Percentiles rank a stretch among this genome's conserved stretches.
Conservation (phyloP, 2,329 filamentous ascomycete species). For the Trichoderma sp. region DNA sequence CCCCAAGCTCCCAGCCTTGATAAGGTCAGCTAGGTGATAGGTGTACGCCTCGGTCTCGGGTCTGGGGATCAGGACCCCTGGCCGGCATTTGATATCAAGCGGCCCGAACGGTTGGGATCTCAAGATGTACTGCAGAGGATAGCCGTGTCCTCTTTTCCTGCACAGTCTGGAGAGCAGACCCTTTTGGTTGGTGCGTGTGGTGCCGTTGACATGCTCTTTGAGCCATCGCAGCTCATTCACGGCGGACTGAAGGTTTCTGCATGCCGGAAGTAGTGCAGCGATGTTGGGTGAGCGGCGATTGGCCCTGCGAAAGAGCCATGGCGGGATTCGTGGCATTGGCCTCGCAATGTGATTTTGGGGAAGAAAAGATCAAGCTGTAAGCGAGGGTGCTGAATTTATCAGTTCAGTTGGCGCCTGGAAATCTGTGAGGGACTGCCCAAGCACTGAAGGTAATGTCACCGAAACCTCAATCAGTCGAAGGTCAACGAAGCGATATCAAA, state of each 20-base stretch:
- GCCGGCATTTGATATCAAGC: conserved; percentile 74
- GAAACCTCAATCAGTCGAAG: too few relatives aligned
- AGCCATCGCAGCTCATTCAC: conserved; percentile 75
- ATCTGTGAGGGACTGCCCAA: too few relatives aligned
- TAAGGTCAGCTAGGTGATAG: conserved; percentile 53
- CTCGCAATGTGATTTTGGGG: neutral
- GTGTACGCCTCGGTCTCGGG: conserved; percentile 73
- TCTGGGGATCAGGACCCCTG: conserved; percentile 84
- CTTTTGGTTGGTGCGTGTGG: conserved; percentile 27
- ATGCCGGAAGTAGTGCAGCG: conserved; percentile 63
- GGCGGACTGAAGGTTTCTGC: conserved; percentile 64
- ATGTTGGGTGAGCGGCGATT: conserved; percentile 57
- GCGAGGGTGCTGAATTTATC: too few relatives aligned
- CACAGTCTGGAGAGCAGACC: conserved; percentile 48
- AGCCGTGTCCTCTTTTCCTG: conserved; percentile 57
- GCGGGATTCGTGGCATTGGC: conserved; percentile 65
- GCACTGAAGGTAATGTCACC: too few relatives aligned
- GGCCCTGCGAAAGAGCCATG: conserved; percentile 58
- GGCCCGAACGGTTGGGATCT: conserved; percentile 86
- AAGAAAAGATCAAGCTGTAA: neutral
- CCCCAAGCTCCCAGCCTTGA: conserved; percentile 38
- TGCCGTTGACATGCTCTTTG: conserved; percentile 56
- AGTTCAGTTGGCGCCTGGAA: neutral
- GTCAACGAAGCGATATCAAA: too few relatives aligned
- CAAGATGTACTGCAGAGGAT: conserved; percentile 86